Evolutionary conservation across 1,284 basidiomycete species (phyloP).

Genomic region (Sanghuangporus sanghuang): DNA sequence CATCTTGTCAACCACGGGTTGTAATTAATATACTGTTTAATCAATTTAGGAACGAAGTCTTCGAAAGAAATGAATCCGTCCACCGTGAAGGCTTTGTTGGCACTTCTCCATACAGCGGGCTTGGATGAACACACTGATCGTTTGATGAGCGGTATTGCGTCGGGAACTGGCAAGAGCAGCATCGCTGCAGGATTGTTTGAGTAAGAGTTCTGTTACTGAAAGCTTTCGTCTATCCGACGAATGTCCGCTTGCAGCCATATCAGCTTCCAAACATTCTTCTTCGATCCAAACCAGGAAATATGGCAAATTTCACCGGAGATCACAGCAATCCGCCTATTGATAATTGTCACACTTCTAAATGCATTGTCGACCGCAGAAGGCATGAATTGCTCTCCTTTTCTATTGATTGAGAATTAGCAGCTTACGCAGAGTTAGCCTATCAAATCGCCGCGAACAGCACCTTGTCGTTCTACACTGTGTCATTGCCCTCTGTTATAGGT

Average conservation of each 20-base stretch:
- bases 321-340: constrained; percentile 66
- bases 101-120: constrained; percentile 12
- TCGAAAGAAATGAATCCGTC: background rate
- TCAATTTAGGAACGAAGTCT: background rate
- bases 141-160: background rate
- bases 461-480: constrained; percentile 72
- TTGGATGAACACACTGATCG: constrained; percentile 17
- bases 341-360: constrained; percentile 63
- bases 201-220: constrained; percentile 1
- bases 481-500: constrained; percentile 57
- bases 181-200: background rate
- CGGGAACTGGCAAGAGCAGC: background rate
- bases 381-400: constrained; percentile 25
- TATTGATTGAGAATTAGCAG: background rate
- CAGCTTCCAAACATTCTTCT: constrained; percentile 31
- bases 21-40: background rate
- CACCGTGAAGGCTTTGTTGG: constrained; percentile 15
- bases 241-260: constrained; percentile 26
- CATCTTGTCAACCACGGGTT: background rate
- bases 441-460: constrained; percentile 54
- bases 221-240: background rate
- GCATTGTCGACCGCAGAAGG: constrained; percentile 70
- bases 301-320: constrained; percentile 71
- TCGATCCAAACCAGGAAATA: constrained; percentile 38
- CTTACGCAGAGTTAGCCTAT: background rate